phyloP scores from a whole-genome alignment of 768 basidiomycete species.

The Naganishia randhawae region DNA sequence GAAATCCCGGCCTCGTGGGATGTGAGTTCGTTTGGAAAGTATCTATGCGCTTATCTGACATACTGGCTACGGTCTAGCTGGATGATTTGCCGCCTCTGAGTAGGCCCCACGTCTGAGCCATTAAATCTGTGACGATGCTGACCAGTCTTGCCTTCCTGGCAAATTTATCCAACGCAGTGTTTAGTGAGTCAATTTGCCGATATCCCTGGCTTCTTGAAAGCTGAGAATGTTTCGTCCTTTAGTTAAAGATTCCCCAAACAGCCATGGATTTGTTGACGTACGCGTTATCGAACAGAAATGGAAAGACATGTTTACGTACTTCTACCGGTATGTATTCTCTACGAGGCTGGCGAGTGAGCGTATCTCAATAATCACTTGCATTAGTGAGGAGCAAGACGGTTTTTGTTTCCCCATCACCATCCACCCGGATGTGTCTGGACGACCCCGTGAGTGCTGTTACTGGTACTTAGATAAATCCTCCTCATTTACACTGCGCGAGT shows the following conservation, averaged over 20 bases:
- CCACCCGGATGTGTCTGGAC: constrained; percentile 73
- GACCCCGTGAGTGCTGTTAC: constrained; percentile 38
- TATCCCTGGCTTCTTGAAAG: not conserved
- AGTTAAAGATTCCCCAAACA: constrained; percentile 57
- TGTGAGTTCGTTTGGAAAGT: constrained; percentile 30
- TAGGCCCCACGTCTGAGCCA: constrained; percentile 3
- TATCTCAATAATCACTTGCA: not conserved
- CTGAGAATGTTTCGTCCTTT: not conserved
- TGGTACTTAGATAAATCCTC: not conserved
- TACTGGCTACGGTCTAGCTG: constrained; percentile 56
- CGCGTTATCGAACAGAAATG: constrained; percentile 67
- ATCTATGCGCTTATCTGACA: not conserved
- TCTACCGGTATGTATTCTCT: constrained; percentile 58
- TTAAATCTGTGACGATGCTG: not conserved
- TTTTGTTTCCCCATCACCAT: constrained; percentile 67
- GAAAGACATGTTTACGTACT: constrained; percentile 71
- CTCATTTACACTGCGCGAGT: constrained; percentile 38
- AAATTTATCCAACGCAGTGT: not conserved
- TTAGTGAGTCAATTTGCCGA: not conserved
- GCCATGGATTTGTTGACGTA: constrained; percentile 71
- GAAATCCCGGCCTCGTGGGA: constrained; percentile 71
- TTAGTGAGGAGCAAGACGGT: constrained; percentile 37
- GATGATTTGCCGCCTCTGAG: constrained; percentile 66
- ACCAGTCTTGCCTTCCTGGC: not conserved
- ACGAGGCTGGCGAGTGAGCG: not conserved